Percentiles rank a stretch among this genome's conserved stretches.
Conservation (phyloP, 768 basidiomycete species). For the Suillus sp. region DNA sequence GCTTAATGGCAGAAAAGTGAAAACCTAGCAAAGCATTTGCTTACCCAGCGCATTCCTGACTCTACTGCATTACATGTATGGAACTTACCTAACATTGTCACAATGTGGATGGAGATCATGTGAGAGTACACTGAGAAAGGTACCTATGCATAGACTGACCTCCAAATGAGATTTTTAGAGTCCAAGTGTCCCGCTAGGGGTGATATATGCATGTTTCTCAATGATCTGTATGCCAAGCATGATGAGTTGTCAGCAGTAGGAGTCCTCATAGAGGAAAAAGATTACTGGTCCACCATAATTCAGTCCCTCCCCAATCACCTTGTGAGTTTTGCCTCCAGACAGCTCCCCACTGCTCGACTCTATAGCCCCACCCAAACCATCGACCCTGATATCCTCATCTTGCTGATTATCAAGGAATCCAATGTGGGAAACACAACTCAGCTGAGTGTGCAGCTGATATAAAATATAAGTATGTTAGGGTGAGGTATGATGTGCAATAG, state of each 20-base stretch:
- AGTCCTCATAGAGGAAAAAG: neutral
- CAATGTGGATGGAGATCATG: neutral
- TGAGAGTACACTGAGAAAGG: constrained; percentile 4
- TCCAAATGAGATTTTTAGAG: neutral
- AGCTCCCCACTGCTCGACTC: neutral
- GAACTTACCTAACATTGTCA: neutral
- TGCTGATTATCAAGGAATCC: neutral
- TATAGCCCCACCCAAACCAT: neutral
- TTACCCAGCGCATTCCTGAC: neutral
- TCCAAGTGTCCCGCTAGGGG: neutral
- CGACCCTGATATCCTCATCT: neutral
- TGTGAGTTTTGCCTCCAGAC: neutral
- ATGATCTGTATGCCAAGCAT: neutral
- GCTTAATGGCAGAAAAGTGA: neutral
- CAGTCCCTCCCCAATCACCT: neutral
- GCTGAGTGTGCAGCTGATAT: no score
- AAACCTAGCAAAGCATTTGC: neutral
- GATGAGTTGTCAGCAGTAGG: neutral
- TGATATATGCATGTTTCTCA: neutral
- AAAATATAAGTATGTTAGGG: no score
- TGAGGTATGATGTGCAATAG: no score
- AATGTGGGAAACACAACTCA: no score
- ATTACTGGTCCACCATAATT: neutral
- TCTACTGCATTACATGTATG: neutral
- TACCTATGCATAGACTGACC: neutral